Evolutionary conservation across 768 basidiomycete species (phyloP).

Genomic region (Boletus coccyginus): DNA sequence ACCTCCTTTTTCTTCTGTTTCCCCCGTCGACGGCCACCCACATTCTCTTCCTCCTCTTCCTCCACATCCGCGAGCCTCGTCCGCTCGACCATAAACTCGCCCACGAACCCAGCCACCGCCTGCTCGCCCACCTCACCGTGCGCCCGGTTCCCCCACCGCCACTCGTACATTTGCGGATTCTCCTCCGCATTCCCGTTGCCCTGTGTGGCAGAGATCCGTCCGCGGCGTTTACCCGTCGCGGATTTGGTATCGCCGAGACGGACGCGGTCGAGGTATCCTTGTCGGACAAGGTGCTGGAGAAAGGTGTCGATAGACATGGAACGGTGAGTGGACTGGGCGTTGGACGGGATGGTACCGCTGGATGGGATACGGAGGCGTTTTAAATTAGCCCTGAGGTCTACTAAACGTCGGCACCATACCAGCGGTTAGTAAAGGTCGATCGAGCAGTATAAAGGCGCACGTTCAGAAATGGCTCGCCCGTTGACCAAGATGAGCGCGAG

Average conservation of each 20-base stretch:
- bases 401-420: constrained; percentile 36
- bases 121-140: constrained; percentile 81
- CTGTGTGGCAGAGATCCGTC: constrained; percentile 46
- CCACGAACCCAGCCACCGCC: constrained; percentile 70
- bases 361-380: constrained; percentile 64
- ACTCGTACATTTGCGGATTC: constrained; percentile 47
- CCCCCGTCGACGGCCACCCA: constrained; percentile 4
- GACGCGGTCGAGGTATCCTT: constrained; percentile 76
- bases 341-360: constrained; percentile 48
- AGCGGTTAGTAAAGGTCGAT: not conserved
- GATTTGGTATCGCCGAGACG: constrained; percentile 48
- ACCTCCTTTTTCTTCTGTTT: constrained; percentile 18
- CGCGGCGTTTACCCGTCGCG: constrained; percentile 52
- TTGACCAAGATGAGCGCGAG: constrained; percentile 82
- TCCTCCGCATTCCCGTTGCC: constrained; percentile 18
- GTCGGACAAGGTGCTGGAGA: constrained; percentile 60
- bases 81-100: constrained; percentile 64
- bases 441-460: constrained; percentile 38
- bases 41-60: constrained; percentile 17
- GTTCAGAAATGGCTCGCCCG: constrained; percentile 69
- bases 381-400: constrained; percentile 67
- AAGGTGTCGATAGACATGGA: constrained; percentile 60
- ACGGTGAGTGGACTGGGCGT: constrained; percentile 47
- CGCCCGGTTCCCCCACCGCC: constrained; percentile 85
- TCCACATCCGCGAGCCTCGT: constrained; percentile 11